Percentiles rank a stretch among this genome's conserved stretches.
Evolutionary conservation across 371 early-diverging fungal species (phyloP).

Genomic region (Mortierella sp.): DNA sequence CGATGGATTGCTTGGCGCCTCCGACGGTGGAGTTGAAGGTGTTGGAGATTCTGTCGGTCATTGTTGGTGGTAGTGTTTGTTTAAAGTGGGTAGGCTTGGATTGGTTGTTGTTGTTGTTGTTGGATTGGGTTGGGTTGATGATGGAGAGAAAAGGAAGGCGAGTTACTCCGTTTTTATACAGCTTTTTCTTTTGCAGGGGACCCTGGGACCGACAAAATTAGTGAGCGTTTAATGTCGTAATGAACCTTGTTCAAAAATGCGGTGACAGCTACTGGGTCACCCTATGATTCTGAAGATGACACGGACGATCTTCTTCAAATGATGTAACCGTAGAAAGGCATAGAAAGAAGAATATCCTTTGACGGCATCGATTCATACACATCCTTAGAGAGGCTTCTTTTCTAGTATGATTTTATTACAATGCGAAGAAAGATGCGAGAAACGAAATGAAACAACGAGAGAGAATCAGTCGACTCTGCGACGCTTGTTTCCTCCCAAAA

Average conservation of each 20-base stretch:
- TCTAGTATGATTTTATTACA: background rate
- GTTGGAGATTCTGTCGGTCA: constrained; percentile 13
- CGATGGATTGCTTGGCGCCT: constrained; percentile 38
- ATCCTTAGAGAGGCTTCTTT: background rate
- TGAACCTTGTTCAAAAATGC: no score
- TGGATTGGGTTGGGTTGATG: no score
- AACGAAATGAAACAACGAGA: background rate
- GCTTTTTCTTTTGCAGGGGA: no score
- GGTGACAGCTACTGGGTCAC: no score
- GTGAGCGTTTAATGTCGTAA: no score
- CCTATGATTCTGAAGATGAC: background rate
- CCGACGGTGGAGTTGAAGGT: constrained; percentile 25
- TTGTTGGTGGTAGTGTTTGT: no score
- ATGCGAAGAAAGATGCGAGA: background rate
- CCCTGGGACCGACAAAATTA: no score
- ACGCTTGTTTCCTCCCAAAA: constrained; percentile 45
- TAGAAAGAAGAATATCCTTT: background rate
- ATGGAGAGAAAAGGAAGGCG: no score
- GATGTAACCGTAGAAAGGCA: background rate
- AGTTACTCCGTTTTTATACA: no score
- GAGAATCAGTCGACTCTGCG: constrained; percentile 30
- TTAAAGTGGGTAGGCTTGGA: no score
- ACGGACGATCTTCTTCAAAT: background rate
- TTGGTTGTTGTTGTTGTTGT: no score
- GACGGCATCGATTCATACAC: background rate